Evolutionary conservation across 768 basidiomycete species (phyloP).

Genomic region (Mycena rosella): DNA sequence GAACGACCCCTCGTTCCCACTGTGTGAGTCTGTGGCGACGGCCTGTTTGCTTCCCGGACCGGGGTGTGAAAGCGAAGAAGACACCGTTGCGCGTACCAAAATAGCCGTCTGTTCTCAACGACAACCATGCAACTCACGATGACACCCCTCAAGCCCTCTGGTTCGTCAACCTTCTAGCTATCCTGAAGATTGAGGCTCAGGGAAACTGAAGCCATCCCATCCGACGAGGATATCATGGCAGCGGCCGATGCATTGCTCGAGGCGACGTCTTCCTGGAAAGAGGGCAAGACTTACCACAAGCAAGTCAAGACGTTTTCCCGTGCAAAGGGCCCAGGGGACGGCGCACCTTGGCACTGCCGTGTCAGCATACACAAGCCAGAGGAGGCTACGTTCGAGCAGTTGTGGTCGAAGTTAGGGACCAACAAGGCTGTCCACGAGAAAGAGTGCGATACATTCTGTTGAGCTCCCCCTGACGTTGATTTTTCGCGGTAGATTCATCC

Average conservation of each 20-base stretch:
- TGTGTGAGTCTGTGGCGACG: background rate
- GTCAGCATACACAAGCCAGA: conserved; percentile 72
- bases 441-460: conserved; percentile 58
- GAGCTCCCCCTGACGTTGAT: background rate
- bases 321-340: conserved; percentile 64
- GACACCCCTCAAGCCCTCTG: conserved; percentile 52
- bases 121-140: conserved; percentile 55
- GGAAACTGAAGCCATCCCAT: conserved; percentile 65
- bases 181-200: background rate
- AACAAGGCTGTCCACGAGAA: conserved; percentile 78
- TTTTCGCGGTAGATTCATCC: conserved; percentile 62
- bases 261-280: conserved; percentile 71
- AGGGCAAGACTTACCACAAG: conserved; percentile 71
- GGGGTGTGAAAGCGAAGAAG: background rate
- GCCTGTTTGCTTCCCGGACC: background rate
- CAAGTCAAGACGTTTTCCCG: conserved; percentile 68
- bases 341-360: conserved; percentile 76
- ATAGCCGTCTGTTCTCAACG: conserved; percentile 24
- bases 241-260: conserved; percentile 69
- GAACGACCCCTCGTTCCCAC: background rate
- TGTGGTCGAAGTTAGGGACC: conserved; percentile 75
- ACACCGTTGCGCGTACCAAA: conserved; percentile 7
- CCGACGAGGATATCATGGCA: conserved; percentile 67
- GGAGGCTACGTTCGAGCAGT: conserved; percentile 79
- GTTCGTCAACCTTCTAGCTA: conserved; percentile 42